phyloP scores from a whole-genome alignment of 2,329 filamentous ascomycete genomes.

The Torrubiella hemipterigena region DNA sequence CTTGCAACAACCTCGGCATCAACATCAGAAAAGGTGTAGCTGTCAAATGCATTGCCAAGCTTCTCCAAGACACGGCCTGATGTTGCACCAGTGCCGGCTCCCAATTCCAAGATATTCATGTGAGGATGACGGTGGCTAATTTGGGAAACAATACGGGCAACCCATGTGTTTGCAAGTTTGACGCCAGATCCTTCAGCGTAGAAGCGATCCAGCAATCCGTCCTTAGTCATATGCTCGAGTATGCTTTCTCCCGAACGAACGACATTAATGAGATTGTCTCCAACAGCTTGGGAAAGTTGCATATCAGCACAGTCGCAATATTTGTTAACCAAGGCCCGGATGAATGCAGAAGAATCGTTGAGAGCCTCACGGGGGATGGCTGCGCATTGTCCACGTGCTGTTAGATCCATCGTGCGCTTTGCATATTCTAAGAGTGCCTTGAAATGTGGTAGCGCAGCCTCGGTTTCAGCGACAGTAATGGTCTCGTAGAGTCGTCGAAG shows the following conservation, averaged over 20 bases:
- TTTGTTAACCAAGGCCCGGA: background rate
- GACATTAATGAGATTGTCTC: conserved; percentile 19
- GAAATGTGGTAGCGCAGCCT: background rate
- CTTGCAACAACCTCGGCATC: conserved; percentile 11
- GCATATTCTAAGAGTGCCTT: background rate
- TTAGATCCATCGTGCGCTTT: background rate
- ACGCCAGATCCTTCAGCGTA: conserved; percentile 14
- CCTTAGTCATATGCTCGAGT: conserved; percentile 22
- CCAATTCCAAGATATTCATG: conserved; percentile 8
- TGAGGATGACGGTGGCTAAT: conserved; percentile 9
- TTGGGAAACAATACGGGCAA: conserved; percentile 8
- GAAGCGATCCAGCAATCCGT: conserved; percentile 20
- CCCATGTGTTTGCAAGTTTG: background rate
- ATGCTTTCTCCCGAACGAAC: conserved; percentile 20
- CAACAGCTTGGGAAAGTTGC: conserved; percentile 15
- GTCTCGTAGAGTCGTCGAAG: background rate
- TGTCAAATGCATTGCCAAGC: conserved; percentile 3
- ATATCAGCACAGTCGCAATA: conserved; percentile 8
- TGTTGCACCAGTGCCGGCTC: conserved; percentile 2
- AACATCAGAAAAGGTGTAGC: conserved; percentile 15
- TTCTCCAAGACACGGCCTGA: conserved; percentile 6
- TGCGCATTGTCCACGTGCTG: background rate
- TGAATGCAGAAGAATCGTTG: background rate
- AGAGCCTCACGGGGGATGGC: background rate
- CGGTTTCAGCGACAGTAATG: background rate